Evolutionary conservation across 306 rosid species (phyloP).

Genomic region (Malus domestica): ASM211411v1 NC_041801.1:9328501-9329000

Average conservation of each 20-base stretch:
- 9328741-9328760: constrained; percentile 12
- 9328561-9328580: not conserved
- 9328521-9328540: not conserved
- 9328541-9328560: not conserved
- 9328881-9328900: not conserved
- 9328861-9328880: not conserved
- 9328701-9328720: constrained; percentile 5
- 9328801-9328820: not conserved
- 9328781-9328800: not conserved
- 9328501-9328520: not conserved
- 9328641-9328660: not conserved
- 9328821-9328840: not conserved
- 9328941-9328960: constrained; percentile 19
- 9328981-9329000: not conserved
- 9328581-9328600: constrained; percentile 9
- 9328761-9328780: constrained; percentile 21
- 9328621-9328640: not conserved
- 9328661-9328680: not conserved
- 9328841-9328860: not conserved
- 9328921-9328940: constrained; percentile 16
- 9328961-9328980: not conserved
- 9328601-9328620: not conserved
- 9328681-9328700: constrained; percentile 7
- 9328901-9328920: constrained; percentile 20
- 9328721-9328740: constrained; percentile 16